Conservation (phyloP, 129 eudicot genomes). For the Artemisia annua region DNA sequence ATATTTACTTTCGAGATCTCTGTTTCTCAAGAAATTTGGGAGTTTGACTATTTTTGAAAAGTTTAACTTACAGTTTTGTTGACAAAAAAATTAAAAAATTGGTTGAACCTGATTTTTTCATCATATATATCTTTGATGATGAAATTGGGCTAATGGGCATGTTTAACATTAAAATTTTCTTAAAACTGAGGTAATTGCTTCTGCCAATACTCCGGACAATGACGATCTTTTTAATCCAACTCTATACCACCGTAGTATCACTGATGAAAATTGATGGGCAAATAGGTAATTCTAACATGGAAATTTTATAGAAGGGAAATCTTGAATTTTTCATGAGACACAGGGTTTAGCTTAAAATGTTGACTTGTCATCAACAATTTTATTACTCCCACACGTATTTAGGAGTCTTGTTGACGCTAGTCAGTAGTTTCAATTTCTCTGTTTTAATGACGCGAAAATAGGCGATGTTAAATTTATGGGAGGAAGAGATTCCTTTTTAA, state of each 20-base stretch:
- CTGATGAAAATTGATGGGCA: too few relatives aligned
- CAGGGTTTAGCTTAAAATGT: too few relatives aligned
- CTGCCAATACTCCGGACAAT: too few relatives aligned
- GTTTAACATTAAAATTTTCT: neutral
- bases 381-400: too few relatives aligned
- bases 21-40: neutral
- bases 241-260: too few relatives aligned
- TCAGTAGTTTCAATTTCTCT: neutral
- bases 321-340: neutral
- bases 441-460: neutral
- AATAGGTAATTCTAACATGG: neutral
- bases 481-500: neutral
- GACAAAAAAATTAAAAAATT: neutral
- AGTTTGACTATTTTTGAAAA: neutral
- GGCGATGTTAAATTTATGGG: neutral
- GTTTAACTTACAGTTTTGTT: neutral
- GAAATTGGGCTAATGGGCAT: neutral
- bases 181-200: too few relatives aligned
- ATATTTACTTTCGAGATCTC: neutral
- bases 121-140: neutral
- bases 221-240: too few relatives aligned
- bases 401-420: conserved; percentile 2
- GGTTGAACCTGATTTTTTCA: neutral
- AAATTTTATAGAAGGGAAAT: neutral
- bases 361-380: too few relatives aligned